Evolutionary conservation across 768 basidiomycete genomes (phyloP).

Genomic region (Agaricus subrufescens): DNA sequence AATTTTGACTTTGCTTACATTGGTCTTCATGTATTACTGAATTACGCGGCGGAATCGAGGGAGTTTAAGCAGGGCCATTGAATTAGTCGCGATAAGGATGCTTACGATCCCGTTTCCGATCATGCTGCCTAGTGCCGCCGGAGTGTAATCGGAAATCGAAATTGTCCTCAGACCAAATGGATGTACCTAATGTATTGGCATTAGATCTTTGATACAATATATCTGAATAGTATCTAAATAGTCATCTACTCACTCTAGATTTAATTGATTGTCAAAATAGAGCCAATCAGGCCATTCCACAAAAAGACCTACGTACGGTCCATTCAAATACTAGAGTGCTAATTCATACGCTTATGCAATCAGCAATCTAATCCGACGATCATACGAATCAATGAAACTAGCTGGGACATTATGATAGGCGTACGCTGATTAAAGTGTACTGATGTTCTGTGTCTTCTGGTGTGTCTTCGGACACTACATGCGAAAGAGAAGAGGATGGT

Average conservation of each 20-base stretch:
- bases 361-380: not conserved
- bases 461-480: too few relatives aligned
- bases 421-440: not conserved
- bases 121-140: constrained; percentile 19
- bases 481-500: too few relatives aligned
- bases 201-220: not conserved
- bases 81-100: constrained; percentile 14
- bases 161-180: constrained; percentile 6
- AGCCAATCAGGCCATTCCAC: constrained; percentile 4
- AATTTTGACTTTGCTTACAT: constrained; percentile 1
- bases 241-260: not conserved
- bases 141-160: constrained; percentile 10
- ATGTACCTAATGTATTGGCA: constrained; percentile 3
- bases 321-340: not conserved
- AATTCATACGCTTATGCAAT: not conserved
- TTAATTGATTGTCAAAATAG: not conserved
- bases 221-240: too few relatives aligned
- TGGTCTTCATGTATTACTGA: not conserved
- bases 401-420: not conserved
- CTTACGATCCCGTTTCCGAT: constrained; percentile 19
- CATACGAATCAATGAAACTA: not conserved
- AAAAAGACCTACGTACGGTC: not conserved
- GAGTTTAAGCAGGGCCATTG: constrained; percentile 11
- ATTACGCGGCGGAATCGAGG: constrained; percentile 18
- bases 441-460: not conserved